Conservation (phyloP, 768 basidiomycete species). For the Auriscalpium microsporum region DNA sequence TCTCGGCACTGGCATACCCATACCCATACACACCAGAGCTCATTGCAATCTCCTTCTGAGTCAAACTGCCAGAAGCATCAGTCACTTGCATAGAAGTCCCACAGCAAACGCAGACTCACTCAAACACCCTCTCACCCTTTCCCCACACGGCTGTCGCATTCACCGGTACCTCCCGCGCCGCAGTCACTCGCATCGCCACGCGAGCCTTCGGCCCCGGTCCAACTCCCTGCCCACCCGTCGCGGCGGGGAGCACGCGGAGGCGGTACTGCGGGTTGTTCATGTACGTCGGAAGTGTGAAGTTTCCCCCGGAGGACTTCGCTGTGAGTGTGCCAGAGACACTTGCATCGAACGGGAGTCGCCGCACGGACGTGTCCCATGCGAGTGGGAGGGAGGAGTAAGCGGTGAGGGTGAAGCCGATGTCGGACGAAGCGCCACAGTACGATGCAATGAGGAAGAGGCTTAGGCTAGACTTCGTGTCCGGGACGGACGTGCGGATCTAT, state of each 20-base stretch:
- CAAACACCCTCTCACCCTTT: slow-evolving; percentile 60
- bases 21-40: slow-evolving; percentile 80
- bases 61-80: slow-evolving; percentile 30
- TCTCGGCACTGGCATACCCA: slow-evolving; percentile 53
- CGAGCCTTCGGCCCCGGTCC: slow-evolving; percentile 27
- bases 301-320: slow-evolving; percentile 74
- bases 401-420: slow-evolving; percentile 62
- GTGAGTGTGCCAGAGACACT: slow-evolving; percentile 60
- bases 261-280: slow-evolving; percentile 89
- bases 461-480: slow-evolving; percentile 18
- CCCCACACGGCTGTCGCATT: slow-evolving; percentile 73
- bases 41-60: slow-evolving; percentile 58
- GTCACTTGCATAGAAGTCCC: neutral
- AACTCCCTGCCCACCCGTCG: neutral
- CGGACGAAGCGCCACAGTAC: slow-evolving; percentile 56
- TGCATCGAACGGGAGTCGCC: slow-evolving; percentile 17
- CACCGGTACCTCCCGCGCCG: slow-evolving; percentile 58
- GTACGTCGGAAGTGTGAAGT: slow-evolving; percentile 69
- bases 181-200: slow-evolving; percentile 40
- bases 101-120: slow-evolving; percentile 43
- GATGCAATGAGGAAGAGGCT: slow-evolving; percentile 50
- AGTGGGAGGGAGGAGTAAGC: slow-evolving; percentile 40
- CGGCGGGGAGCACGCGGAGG: slow-evolving; percentile 42
- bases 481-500: slow-evolving; percentile 14
- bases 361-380: slow-evolving; percentile 11